These are phyloP conservation scores for Thielaviopsis euricoi DNA, from an alignment of 2,329 filamentous ascomycete genomes.

Conservation along the genomic window DNA sequence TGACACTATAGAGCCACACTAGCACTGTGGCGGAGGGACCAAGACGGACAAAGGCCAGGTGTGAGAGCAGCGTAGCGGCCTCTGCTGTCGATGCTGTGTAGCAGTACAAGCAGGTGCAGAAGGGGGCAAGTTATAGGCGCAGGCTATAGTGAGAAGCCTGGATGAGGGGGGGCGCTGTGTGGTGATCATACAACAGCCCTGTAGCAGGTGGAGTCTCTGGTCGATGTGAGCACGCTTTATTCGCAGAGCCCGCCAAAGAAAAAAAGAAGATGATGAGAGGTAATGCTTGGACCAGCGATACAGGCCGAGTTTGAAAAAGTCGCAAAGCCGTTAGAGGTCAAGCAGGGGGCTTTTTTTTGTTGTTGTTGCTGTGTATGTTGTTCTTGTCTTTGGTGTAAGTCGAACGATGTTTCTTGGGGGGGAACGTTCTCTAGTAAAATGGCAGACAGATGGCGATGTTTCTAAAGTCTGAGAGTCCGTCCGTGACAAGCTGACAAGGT, in stretches of 20 bases:
- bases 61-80: too few species aligned
- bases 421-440: not conserved
- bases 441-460: not conserved
- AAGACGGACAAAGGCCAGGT: too few species aligned
- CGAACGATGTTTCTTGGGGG: not conserved
- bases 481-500: not conserved
- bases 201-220: not conserved
- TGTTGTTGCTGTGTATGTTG: not conserved
- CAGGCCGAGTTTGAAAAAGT: not conserved
- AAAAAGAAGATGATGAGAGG: not conserved
- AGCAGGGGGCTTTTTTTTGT: not conserved
- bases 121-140: too few species aligned
- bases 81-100: too few species aligned
- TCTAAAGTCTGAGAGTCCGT: not conserved
- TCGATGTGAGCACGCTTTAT: slow-evolving; percentile 9
- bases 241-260: not conserved
- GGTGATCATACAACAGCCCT: not conserved
- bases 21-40: too few species aligned
- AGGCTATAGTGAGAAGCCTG: not conserved
- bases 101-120: too few species aligned
- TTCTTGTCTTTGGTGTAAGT: not conserved
- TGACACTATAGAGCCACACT: too few species aligned
- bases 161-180: not conserved
- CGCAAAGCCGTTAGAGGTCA: slow-evolving; percentile 1
- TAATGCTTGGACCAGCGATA: not conserved